These are phyloP conservation scores for Sporothrix curviconia DNA, from an alignment of 2,329 filamentous ascomycete species.

Conservation along the genomic window DNA sequence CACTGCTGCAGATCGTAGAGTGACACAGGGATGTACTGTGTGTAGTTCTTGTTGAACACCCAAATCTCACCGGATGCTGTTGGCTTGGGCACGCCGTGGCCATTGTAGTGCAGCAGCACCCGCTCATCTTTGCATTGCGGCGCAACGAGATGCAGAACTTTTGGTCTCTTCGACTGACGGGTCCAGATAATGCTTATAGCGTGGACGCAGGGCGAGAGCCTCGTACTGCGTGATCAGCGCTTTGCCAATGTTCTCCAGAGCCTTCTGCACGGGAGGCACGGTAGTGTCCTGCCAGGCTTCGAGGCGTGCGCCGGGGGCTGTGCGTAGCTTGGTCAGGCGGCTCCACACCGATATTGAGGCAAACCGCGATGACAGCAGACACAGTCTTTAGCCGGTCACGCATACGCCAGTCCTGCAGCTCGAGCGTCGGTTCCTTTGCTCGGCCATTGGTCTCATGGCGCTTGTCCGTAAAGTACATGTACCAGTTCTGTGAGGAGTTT, in stretches of 20 bases:
- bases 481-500: constrained; percentile 67
- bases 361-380: constrained; percentile 87
- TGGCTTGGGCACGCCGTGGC: constrained; percentile 92
- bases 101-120: constrained; percentile 97
- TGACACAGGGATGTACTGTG: constrained; percentile 95
- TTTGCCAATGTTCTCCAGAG: constrained; percentile 91
- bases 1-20: constrained; percentile 92
- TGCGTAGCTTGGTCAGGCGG: constrained; percentile 96
- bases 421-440: constrained; percentile 60
- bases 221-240: constrained; percentile 95
- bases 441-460: constrained; percentile 91
- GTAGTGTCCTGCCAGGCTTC: constrained; percentile 97
- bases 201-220: constrained; percentile 86
- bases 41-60: constrained; percentile 99
- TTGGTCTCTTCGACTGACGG: constrained; percentile 96
- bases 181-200: constrained; percentile 95
- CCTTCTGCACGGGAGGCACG: constrained; percentile 70
- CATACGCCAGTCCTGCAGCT: constrained; percentile 93
- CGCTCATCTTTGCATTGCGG: constrained; percentile 93
- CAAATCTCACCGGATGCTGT: constrained; percentile 95
- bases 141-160: constrained; percentile 89
- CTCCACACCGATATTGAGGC: constrained; percentile 94
- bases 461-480: constrained; percentile 99
- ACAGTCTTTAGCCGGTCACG: constrained; percentile 94
- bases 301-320: constrained; percentile 82